These are phyloP conservation scores for Ustilago nuda DNA, from an alignment of 1,284 basidiomycete genomes.

Conservation along the genomic window DNA sequence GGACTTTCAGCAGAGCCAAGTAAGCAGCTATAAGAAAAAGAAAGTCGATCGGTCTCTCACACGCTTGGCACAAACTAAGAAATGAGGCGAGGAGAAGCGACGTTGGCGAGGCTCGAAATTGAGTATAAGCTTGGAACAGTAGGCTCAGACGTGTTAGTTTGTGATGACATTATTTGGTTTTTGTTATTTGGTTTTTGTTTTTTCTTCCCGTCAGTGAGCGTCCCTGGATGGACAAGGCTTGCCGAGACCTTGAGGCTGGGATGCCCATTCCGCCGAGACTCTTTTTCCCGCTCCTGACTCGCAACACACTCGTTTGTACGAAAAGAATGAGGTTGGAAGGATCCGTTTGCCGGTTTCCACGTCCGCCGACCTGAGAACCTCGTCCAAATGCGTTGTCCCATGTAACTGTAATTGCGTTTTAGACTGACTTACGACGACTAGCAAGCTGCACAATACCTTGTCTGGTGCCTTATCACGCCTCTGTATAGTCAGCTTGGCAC, in stretches of 20 bases:
- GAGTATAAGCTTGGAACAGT: too few species aligned
- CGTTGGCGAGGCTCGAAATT: neutral
- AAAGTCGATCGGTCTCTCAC: neutral
- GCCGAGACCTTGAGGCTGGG: neutral
- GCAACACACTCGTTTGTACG: neutral
- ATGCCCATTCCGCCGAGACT: neutral
- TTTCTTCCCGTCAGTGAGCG: neutral
- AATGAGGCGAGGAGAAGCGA: neutral
- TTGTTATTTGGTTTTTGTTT: too few species aligned
- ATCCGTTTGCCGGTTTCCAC: neutral
- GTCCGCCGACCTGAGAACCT: neutral
- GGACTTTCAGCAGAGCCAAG: neutral
- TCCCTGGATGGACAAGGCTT: neutral
- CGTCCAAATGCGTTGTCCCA: neutral
- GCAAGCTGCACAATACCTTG: neutral
- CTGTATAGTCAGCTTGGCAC: neutral
- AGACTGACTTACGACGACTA: neutral
- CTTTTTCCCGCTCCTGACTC: neutral
- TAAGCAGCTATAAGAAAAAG: neutral
- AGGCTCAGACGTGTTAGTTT: neutral
- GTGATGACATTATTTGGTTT: neutral
- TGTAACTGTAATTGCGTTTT: neutral
- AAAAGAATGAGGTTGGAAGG: neutral
- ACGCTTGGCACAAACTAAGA: neutral
- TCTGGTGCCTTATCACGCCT: neutral